A percentile compares a stretch with the other conserved stretches of the same genome.
phyloP scores from a whole-genome alignment of 1,284 basidiomycete species.

The Cutaneotrichosporon dermatis region DNA sequence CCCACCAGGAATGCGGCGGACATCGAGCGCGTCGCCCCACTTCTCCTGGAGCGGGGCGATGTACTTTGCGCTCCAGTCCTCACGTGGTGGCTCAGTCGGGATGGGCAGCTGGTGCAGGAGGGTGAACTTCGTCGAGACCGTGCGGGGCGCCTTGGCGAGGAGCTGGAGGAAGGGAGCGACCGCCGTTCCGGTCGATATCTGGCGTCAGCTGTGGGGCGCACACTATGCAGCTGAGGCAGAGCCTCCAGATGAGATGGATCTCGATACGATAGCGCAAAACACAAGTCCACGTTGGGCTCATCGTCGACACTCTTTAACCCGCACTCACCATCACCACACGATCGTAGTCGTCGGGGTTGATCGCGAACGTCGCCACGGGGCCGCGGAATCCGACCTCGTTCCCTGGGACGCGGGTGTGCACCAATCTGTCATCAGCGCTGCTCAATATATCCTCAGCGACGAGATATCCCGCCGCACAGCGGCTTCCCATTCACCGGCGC shows the following conservation, averaged over 20 bases:
- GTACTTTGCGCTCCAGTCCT: conserved; percentile 16
- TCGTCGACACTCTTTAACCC: no score
- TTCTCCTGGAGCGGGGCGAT: conserved; percentile 23
- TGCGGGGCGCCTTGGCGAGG: conserved; percentile 30
- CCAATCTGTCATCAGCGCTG: conserved; percentile 24
- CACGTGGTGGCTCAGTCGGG: conserved; percentile 9
- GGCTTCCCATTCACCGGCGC: no score
- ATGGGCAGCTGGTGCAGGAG: conserved; percentile 26
- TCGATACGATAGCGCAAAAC: no score
- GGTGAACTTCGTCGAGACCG: conserved; percentile 16
- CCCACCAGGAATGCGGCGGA: conserved; percentile 18
- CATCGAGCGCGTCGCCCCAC: conserved; percentile 19
- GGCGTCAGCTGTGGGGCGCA: neutral
- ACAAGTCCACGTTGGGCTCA: no score
- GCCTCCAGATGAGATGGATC: neutral
- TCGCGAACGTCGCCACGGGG: conserved; percentile 39
- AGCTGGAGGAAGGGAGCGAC: conserved; percentile 48
- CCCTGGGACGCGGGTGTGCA: conserved; percentile 35
- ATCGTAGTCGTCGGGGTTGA: conserved; percentile 35
- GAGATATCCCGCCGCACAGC: no score
- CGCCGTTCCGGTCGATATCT: conserved; percentile 48
- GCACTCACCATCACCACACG: conserved; percentile 41
- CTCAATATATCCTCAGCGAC: no score
- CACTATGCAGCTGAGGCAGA: neutral
- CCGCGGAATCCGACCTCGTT: conserved; percentile 42